A percentile compares a stretch with the other conserved stretches of the same genome.
Conservation (phyloP, 257 asterid species). For the Plantago major region DNA sequence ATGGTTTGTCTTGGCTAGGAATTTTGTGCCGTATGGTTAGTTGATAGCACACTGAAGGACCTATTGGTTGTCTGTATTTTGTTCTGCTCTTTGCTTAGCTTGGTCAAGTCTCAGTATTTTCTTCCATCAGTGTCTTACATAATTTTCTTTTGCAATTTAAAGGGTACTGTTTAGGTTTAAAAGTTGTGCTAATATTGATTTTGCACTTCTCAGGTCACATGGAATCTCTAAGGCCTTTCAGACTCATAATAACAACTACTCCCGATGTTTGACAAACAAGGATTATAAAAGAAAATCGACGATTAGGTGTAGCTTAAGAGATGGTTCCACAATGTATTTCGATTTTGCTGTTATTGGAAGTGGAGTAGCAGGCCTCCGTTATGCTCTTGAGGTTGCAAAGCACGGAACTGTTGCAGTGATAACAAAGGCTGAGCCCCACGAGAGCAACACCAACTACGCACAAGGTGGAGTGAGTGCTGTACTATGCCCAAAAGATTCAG, state of each 20-base stretch:
- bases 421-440: slow-evolving; percentile 97
- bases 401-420: slow-evolving; percentile 87
- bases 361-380: slow-evolving; percentile 98
- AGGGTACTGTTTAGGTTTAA: neutral
- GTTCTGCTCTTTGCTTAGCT: too few relatives aligned
- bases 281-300: slow-evolving; percentile 31
- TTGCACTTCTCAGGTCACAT: slow-evolving; percentile 49
- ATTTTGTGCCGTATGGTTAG: neutral
- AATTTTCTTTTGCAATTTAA: neutral
- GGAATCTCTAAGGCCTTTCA: slow-evolving; percentile 43
- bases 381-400: slow-evolving; percentile 96
- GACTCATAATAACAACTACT: slow-evolving; percentile 25
- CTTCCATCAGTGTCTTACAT: neutral
- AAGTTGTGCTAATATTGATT: slow-evolving; percentile 15
- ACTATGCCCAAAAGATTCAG: slow-evolving; percentile 87
- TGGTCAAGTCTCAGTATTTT: too few relatives aligned
- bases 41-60: neutral
- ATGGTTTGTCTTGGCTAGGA: too few relatives aligned
- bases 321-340: slow-evolving; percentile 58
- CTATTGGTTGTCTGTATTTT: neutral
- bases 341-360: slow-evolving; percentile 95
- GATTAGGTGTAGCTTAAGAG: slow-evolving; percentile 48
- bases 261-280: slow-evolving; percentile 28
- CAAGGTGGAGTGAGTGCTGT: slow-evolving; percentile 99
- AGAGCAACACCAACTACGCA: slow-evolving; percentile 97